These are phyloP conservation scores for Ambrosiella beaveri DNA, from an alignment of 2,329 filamentous ascomycete genomes.

Conservation along the genomic window DNA sequence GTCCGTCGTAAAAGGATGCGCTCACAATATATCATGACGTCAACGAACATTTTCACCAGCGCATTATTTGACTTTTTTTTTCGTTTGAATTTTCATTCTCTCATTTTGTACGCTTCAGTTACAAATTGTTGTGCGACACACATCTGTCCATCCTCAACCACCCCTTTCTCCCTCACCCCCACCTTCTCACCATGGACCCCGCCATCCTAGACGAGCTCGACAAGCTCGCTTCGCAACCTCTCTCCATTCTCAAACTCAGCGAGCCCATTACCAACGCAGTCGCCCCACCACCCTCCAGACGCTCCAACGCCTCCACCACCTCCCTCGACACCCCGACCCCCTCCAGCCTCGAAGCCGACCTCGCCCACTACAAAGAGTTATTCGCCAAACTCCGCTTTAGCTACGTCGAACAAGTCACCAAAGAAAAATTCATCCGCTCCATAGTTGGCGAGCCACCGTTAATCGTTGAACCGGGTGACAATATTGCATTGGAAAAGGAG, in stretches of 20 bases:
- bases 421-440: constrained; percentile 88
- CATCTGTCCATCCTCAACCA: constrained; percentile 5
- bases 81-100: no score
- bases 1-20: no score
- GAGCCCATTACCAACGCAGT: constrained; percentile 49
- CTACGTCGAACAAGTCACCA: constrained; percentile 95
- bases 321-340: constrained; percentile 52
- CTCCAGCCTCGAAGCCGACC: constrained; percentile 61
- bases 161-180: background rate
- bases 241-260: constrained; percentile 61
- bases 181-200: constrained; percentile 17
- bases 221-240: constrained; percentile 36
- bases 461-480: constrained; percentile 68
- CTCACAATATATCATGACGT: no score
- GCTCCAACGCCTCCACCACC: constrained; percentile 54
- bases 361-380: constrained; percentile 82
- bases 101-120: no score
- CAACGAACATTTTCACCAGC: no score
- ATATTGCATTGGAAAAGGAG: constrained; percentile 53
- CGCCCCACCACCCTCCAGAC: constrained; percentile 25
- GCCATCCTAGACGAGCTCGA: constrained; percentile 32
- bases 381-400: constrained; percentile 94
- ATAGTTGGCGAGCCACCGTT: constrained; percentile 82
- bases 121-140: background rate
- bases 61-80: no score